These are phyloP conservation scores for Secale cereale DNA, from an alignment of 176 grass and related monocot genomes.

Conservation along the genomic window DNA sequence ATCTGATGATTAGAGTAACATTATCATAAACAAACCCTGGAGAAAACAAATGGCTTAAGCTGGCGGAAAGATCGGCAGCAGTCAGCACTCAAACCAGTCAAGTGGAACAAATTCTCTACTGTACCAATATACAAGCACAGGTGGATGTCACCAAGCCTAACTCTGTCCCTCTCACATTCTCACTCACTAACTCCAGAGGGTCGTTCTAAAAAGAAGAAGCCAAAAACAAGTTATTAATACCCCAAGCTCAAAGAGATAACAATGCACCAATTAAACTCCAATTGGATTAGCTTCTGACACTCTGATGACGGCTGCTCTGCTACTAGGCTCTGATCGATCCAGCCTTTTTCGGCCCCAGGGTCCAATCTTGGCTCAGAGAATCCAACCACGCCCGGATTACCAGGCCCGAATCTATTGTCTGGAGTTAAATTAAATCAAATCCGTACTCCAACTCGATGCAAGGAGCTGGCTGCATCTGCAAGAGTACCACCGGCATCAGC, in stretches of 20 bases:
- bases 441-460: not conserved
- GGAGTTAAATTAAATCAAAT: not conserved
- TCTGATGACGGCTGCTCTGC: conserved; percentile 9
- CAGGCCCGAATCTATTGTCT: not conserved
- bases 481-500: not conserved
- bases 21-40: not conserved
- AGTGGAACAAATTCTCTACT: not conserved
- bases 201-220: not conserved
- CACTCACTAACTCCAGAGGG: not conserved
- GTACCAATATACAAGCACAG: not conserved
- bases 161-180: not conserved
- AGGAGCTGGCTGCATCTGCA: not conserved
- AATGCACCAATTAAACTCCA: not conserved
- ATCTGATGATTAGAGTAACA: not conserved
- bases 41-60: not conserved
- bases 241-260: not conserved
- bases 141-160: conserved; percentile 22
- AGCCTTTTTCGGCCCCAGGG: not conserved
- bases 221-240: not conserved
- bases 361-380: conserved; percentile 19
- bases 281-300: conserved; percentile 30
- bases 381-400: conserved; percentile 12
- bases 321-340: conserved; percentile 7
- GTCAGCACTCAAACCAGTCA: not conserved
- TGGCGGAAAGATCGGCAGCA: not conserved